Percentiles rank a stretch among this genome's conserved stretches.
Conservation (phyloP, 257 asterid species). For the Leonotis leonurus region DNA sequence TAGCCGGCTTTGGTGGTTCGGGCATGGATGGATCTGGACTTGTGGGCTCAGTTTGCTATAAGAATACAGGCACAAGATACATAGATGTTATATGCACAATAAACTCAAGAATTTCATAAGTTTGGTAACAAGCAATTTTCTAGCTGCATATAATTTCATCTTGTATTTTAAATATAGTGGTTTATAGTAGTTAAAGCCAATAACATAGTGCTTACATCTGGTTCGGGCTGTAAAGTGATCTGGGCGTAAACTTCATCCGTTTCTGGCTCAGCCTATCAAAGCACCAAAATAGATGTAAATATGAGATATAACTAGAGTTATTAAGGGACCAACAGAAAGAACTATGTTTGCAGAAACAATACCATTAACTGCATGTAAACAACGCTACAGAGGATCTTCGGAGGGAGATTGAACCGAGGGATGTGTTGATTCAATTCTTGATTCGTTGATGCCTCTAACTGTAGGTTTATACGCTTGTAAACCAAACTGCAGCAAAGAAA, state of each 20-base stretch:
- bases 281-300: background rate
- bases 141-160: background rate
- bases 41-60: constrained; percentile 63
- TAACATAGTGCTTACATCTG: constrained; percentile 42
- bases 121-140: background rate
- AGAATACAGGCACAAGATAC: constrained; percentile 5
- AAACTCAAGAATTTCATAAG: background rate
- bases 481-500: background rate
- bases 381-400: constrained; percentile 74
- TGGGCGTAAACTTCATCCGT: constrained; percentile 87
- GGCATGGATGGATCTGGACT: constrained; percentile 44
- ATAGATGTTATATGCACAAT: background rate
- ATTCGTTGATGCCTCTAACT: constrained; percentile 80
- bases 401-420: constrained; percentile 62
- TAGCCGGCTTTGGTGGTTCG: constrained; percentile 42
- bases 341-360: constrained; percentile 15
- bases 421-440: constrained; percentile 50
- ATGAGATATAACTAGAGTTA: too few relatives aligned
- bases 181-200: background rate
- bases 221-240: constrained; percentile 66
- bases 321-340: background rate
- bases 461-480: constrained; percentile 10
- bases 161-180: too few relatives aligned
- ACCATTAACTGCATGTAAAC: constrained; percentile 50
- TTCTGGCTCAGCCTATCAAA: constrained; percentile 58